phyloP scores from a whole-genome alignment of 2,329 filamentous ascomycete genomes.

The Verticillium longisporum region DNA sequence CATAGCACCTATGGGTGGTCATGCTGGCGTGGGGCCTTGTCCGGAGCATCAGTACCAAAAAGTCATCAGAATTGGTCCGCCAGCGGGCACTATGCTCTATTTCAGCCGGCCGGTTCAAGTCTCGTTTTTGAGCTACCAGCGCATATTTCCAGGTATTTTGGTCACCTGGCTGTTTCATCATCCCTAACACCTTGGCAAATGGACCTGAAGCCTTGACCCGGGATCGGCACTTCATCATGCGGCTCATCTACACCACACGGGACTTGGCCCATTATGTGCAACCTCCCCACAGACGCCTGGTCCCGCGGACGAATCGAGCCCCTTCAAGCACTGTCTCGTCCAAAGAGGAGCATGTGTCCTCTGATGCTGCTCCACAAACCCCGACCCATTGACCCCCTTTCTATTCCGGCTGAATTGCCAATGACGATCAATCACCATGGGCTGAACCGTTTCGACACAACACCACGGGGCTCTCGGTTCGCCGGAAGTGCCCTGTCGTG shows the following conservation, averaged over 20 bases:
- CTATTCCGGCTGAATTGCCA: neutral
- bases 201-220: neutral
- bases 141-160: neutral
- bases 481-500: neutral
- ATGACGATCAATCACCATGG: neutral
- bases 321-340: neutral
- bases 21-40: too few relatives aligned
- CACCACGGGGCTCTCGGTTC: neutral
- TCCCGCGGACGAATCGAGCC: neutral
- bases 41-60: too few relatives aligned
- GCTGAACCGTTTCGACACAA: neutral
- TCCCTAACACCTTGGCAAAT: neutral
- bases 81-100: neutral
- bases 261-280: neutral
- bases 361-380: neutral
- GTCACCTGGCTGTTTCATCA: neutral
- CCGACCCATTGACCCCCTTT: neutral
- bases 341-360: neutral
- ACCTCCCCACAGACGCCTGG: neutral
- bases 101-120: neutral
- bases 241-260: neutral
- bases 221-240: neutral
- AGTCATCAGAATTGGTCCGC: too few relatives aligned
- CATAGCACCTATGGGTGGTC: too few relatives aligned
- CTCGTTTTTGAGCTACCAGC: neutral